Base-by-base conservation (phyloP, 202 grass and related monocot species). In the Elaeis oleifera region DNA sequence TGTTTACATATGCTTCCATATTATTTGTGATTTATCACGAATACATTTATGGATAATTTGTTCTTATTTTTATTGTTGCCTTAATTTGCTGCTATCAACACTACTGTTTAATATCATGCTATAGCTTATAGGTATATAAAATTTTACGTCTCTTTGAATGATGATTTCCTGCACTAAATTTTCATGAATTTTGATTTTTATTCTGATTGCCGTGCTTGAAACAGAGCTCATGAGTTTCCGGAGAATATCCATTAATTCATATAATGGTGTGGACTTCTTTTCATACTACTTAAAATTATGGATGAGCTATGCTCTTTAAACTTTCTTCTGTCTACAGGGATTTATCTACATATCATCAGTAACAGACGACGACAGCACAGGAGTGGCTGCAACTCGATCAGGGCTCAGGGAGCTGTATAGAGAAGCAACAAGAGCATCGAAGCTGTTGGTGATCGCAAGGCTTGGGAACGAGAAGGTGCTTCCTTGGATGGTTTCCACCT, bases 341-440 rank as follows among this genome's bases (percentile, higher is more conserved):
- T 99, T 99, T 71, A 78, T 99, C 77, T 78, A 84, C 82, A 82
- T 99, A 59, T 94, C 85, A 26, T 94, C 94, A 0, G 88, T 94
- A 3, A 84, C 82, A 60, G 94, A 94, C 6, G 73, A 87, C 55
- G 73, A 81, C 59, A 77, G 81, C 18, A 62, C 5, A 20, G 78
- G 61, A 20, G 52, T 71, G 27, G 82, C 85, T 49, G 92, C 88
- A n/a, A 89, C 88, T 22, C 80, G 94, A 22, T 94, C 88, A 16
- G 94, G 94, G 23, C 81, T 99, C 16, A 72, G 82, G 18, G 80
- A 99, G 59, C 82, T 94, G 49, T 94, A 89, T 74, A 79, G 55
- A 59, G 88, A 86, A 72, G 94, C 94, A 18, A 74, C 54, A 61
- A 71, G 70, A 6, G 75, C 82, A 23, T 84, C 82, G 24, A 99